These are phyloP conservation scores for Geoglossum cookeanum DNA, from an alignment of 2,329 filamentous ascomycete species.

Conservation along the genomic window DNA sequence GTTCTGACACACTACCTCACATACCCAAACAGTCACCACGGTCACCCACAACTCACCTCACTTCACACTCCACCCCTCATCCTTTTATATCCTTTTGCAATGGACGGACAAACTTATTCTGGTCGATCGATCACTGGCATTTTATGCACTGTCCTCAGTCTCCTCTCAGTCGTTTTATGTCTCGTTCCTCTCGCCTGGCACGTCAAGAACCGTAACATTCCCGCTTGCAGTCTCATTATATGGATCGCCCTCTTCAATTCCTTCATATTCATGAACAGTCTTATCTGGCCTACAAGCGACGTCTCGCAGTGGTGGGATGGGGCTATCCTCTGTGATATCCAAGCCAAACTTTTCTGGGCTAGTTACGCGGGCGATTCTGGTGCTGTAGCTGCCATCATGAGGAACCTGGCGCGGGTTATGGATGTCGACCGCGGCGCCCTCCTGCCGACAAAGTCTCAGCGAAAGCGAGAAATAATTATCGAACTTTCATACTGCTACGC, in stretches of 20 bases:
- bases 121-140: slow-evolving; percentile 14
- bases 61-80: too few relatives aligned
- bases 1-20: not conserved
- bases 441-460: slow-evolving; percentile 28
- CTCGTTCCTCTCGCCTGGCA: slow-evolving; percentile 41
- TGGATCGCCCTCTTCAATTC: slow-evolving; percentile 38
- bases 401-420: slow-evolving; percentile 39
- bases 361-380: slow-evolving; percentile 32
- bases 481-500: slow-evolving; percentile 37
- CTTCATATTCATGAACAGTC: slow-evolving; percentile 38
- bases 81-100: not conserved
- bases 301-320: slow-evolving; percentile 37
- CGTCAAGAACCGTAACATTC: slow-evolving; percentile 38
- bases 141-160: slow-evolving; percentile 28
- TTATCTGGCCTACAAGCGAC: slow-evolving; percentile 45
- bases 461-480: slow-evolving; percentile 26
- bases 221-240: slow-evolving; percentile 34
- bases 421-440: slow-evolving; percentile 36
- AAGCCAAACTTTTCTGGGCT: slow-evolving; percentile 37
- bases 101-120: not conserved
- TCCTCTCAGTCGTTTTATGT: slow-evolving; percentile 31
- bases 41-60: not conserved
- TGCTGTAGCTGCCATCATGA: slow-evolving; percentile 37
- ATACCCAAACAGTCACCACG: not conserved
- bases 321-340: slow-evolving; percentile 41